Evolutionary conservation across 768 basidiomycete genomes (phyloP), one percentile per base, ranked within the genome.

Genomic region (Leucocoprinus leucothites): DNA sequence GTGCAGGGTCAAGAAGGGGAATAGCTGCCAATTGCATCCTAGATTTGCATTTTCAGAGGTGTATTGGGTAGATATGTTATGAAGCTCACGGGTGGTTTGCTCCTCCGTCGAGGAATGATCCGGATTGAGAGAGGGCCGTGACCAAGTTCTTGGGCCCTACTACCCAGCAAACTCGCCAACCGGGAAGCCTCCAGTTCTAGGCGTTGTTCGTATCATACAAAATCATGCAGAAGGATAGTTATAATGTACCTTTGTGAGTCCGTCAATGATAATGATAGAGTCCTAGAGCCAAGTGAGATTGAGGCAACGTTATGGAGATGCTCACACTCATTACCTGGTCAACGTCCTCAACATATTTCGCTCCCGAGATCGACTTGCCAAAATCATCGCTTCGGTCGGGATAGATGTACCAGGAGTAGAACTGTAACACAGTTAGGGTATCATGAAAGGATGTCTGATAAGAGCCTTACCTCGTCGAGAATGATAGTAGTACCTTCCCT

Each of bases 351-450:
- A 98, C 75, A 62, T 86, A 95, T 65, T 80, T 78, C 0, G 94
- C 94, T 0, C 89, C 89, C 8, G 90, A 93, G 25, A 96, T 67
- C 8, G 89, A 86, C 58, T 84, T 82, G 14, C 93, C 94, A 54
- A 79, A 78, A 57, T 93, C 89, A 51, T 78, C 74, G 11, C 84
- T 83, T 55, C 82, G 70, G 43, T 95, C 90, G 9, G 87, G 91
- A 67, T 95, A 96, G 51, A 93, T 87, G 67, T 96, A 95, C 92
- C 94, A 96, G 9, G 90, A 92, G 65, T 97, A 96, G 70, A 95
- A 94, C 86, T 95, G 60, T 24, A 51, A 51, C 24, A 34, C 53
- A 21, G 40, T 28, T 24, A 38, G 25, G 14, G 28, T 34, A 42
- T 35, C 18, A 24, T 21, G 31, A 6, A 26, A 31, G 13, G 26